Conservation (phyloP, 306 rosid genomes). For the Sophora flavescens region DNA sequence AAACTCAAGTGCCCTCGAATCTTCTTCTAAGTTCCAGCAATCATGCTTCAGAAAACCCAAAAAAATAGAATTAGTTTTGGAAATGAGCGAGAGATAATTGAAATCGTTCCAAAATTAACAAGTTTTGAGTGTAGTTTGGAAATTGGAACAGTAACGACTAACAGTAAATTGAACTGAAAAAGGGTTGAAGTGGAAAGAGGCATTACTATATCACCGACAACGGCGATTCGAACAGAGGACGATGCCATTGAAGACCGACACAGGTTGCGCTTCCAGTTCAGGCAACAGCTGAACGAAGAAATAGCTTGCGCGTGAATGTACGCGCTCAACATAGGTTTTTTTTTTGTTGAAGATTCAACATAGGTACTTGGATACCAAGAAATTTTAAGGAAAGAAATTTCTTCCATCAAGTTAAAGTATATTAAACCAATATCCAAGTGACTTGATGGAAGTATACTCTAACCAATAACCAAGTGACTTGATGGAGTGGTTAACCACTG, state of each 20-base stretch:
- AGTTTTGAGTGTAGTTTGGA: background rate
- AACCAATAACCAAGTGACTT: too few species aligned
- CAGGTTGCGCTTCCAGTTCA: conserved; percentile 34
- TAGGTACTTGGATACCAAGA: background rate
- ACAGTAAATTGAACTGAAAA: background rate
- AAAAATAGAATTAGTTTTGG: background rate
- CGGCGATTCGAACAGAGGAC: conserved; percentile 69
- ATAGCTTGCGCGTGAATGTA: conserved; percentile 56
- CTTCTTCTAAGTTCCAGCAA: conserved; percentile 80
- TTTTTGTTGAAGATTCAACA: too few species aligned
- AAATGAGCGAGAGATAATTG: background rate
- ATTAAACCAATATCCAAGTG: too few species aligned
- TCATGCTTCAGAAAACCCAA: conserved; percentile 67
- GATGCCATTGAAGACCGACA: conserved; percentile 67
- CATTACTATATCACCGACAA: conserved; percentile 86
- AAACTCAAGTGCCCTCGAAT: conserved; percentile 74
- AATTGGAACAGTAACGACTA: background rate
- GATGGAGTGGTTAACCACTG: too few species aligned
- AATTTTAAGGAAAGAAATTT: too few species aligned
- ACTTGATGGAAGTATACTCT: too few species aligned
- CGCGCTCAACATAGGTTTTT: conserved; percentile 63
- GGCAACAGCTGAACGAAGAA: conserved; percentile 35
- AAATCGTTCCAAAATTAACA: background rate
- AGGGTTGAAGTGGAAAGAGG: conserved; percentile 32
- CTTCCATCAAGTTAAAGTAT: too few species aligned